phyloP scores from a whole-genome alignment of 768 basidiomycete species.

The Leucosporidium scottii region DNA sequence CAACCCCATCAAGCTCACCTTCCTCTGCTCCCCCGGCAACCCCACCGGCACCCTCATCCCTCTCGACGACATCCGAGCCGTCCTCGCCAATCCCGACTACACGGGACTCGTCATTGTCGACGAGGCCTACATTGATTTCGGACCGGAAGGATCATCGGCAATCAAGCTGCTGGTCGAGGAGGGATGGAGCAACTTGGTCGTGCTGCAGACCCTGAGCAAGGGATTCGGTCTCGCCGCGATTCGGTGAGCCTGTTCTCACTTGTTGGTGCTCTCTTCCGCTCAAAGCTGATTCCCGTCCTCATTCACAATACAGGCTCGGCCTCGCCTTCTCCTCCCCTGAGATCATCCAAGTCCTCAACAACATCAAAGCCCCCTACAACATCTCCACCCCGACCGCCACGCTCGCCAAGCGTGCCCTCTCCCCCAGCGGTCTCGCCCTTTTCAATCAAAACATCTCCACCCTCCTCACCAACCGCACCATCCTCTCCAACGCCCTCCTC shows the following conservation, averaged over 20 bases:
- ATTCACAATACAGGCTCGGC: constrained; percentile 56
- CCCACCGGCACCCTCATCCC: constrained; percentile 85
- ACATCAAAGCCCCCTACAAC: constrained; percentile 97
- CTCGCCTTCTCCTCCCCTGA: constrained; percentile 83
- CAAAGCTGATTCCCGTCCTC: neutral
- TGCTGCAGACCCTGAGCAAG: constrained; percentile 96
- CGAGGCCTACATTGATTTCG: constrained; percentile 97
- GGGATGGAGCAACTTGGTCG: constrained; percentile 78
- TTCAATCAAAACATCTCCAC: constrained; percentile 59
- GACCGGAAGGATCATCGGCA: constrained; percentile 43
- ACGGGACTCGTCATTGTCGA: constrained; percentile 89
- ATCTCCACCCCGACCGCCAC: constrained; percentile 82
- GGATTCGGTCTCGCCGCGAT: constrained; percentile 94
- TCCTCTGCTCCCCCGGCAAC: constrained; percentile 95
- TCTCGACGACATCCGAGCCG: constrained; percentile 56
- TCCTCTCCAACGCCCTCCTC: constrained; percentile 51
- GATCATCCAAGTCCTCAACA: constrained; percentile 80
- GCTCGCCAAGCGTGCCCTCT: constrained; percentile 71
- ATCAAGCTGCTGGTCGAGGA: constrained; percentile 52
- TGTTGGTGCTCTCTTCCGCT: neutral
- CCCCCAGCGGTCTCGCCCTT: constrained; percentile 50
- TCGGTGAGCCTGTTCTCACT: constrained; percentile 52
- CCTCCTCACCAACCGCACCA: constrained; percentile 55
- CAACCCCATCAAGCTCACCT: constrained; percentile 71
- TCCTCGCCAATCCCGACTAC: constrained; percentile 73